Conservation (phyloP, 2,329 filamentous ascomycete genomes). For the Leptographium lundbergii region DNA sequence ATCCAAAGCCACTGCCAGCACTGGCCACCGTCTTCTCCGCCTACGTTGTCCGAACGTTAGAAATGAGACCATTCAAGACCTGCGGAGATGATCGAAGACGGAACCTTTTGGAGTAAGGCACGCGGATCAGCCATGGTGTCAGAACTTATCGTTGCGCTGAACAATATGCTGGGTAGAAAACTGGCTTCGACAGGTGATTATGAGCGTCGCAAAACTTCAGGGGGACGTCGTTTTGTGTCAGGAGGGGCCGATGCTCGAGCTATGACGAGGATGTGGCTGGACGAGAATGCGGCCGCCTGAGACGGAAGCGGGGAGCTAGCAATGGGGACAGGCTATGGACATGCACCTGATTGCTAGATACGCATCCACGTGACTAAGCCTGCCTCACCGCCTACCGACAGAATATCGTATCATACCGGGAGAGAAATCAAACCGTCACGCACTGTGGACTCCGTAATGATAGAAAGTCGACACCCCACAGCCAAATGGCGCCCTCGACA, state of each 20-base stretch:
- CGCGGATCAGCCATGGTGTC: constrained; percentile 44
- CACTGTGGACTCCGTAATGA: background rate
- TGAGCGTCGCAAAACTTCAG: background rate
- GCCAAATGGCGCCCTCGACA: background rate
- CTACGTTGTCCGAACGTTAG: constrained; percentile 30
- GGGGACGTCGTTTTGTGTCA: background rate
- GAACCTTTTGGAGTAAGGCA: constrained; percentile 65
- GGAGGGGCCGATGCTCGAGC: background rate
- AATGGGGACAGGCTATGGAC: no score
- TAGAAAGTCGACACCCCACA: background rate
- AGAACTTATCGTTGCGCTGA: background rate
- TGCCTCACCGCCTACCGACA: no score
- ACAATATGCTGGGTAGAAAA: background rate
- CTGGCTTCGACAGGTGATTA: background rate
- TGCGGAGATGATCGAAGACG: constrained; percentile 8
- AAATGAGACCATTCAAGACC: constrained; percentile 10
- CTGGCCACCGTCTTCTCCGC: constrained; percentile 72
- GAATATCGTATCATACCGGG: no score
- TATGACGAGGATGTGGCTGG: constrained; percentile 3
- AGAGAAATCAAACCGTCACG: no score
- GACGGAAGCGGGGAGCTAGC: background rate
- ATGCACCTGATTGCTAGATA: no score
- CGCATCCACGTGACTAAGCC: no score
- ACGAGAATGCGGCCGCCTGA: background rate
- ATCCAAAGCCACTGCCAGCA: constrained; percentile 70